These are phyloP conservation scores for Sistotremastrum niveocremeum DNA, from an alignment of 768 basidiomycete species.

Conservation along the genomic window DNA sequence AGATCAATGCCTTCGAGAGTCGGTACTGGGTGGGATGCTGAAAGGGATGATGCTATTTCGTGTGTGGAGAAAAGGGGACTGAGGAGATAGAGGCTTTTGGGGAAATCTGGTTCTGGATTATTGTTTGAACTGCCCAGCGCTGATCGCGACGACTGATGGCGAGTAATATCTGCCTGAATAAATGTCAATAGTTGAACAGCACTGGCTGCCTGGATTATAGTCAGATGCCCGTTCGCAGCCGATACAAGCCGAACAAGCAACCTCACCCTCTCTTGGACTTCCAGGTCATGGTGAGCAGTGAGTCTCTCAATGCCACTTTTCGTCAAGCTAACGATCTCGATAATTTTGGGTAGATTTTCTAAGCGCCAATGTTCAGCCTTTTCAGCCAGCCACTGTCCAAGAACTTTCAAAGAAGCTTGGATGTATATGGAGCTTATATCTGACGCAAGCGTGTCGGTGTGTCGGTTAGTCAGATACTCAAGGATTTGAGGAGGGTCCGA, in stretches of 20 bases:
- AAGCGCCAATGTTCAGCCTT: conserved; percentile 67
- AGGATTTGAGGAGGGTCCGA: conserved; percentile 63
- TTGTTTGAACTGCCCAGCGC: too few species aligned
- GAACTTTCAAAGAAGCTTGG: conserved; percentile 74
- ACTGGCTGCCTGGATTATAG: conserved; percentile 56
- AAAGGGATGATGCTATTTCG: conserved; percentile 69
- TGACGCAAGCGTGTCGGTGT: conserved; percentile 39
- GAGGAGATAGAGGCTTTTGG: conserved; percentile 82
- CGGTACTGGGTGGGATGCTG: conserved; percentile 68
- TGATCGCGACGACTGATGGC: conserved; percentile 26
- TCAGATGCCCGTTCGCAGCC: background rate
- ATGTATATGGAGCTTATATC: conserved; percentile 70
- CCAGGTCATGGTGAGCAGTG: conserved; percentile 52
- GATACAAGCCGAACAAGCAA: background rate
- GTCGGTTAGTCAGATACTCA: conserved; percentile 50
- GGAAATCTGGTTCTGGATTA: conserved; percentile 45
- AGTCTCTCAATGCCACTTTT: conserved; percentile 46
- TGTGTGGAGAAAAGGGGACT: conserved; percentile 63
- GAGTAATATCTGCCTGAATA: conserved; percentile 56
- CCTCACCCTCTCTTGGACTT: conserved; percentile 83
- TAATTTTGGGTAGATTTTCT: conserved; percentile 52
- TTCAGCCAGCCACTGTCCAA: conserved; percentile 72
- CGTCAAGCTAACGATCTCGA: conserved; percentile 47
- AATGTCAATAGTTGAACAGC: conserved; percentile 62
- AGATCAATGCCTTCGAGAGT: conserved; percentile 60